Base-by-base conservation (phyloP, 129 eudicot genomes). In the Flaveria robusta region DNA sequence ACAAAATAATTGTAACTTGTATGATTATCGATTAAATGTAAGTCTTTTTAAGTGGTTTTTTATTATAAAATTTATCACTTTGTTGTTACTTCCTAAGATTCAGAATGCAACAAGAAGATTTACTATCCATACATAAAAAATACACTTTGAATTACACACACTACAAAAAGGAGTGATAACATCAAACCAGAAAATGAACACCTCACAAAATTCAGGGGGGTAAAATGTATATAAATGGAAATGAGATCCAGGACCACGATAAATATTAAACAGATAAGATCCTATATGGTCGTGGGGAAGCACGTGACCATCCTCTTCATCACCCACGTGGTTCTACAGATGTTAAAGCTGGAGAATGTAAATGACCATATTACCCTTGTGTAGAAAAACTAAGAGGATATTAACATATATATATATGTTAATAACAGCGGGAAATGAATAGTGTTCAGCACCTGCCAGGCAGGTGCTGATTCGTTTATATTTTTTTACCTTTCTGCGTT, bases 291-390 rank as follows among this genome's bases (percentile, higher is more conserved):
- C 51, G 77, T 23, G 77, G 51, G 3, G 78, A 70, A n/a, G 71
- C 81, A 79, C 87, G 87, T 75, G 78, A 83, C 9, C 81, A 27
- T 27, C 49, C 45, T 50, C 62, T 51, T 52, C 64, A 52, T 75
- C 84, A 74, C 71, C 81, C 87, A 83, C 87, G 84, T 74, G 81
- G 81, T 58, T 50, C 84, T 78, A 74, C 77, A 49, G 0, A 73
- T 29, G 67, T 20, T 63, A 37, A 51, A 72, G 12, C 58, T 63
- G n/a, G n/a, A n/a, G n/a, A n/a, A n/a, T n/a, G n/a, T 62, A 37
- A 72, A 51, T 72, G 47, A 51, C 74, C 49, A 72, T 2, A 39
- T 26, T 51, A 79, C 83, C 83, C 77, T n/a, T 50, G 66, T 71
- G 58, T 52, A 11, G 13, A 66, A 65, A 79, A 66, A 65, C 8